Base-by-base conservation (phyloP, 1,284 basidiomycete genomes). In the Cerrena zonata region DNA sequence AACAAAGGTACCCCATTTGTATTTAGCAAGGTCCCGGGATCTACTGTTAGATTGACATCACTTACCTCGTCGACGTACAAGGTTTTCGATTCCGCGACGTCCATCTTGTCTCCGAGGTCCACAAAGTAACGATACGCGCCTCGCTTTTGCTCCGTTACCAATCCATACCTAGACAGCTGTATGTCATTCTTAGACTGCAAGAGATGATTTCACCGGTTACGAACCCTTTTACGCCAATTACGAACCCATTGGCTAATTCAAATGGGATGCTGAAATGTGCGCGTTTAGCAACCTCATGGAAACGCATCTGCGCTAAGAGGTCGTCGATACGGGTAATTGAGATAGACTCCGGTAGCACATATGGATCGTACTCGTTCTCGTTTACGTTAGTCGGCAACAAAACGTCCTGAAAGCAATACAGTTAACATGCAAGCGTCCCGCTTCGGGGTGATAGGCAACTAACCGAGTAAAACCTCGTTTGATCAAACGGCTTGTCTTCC, bases 201-300 rank as follows among this genome's bases (percentile, higher is more conserved):
- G 12, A 12, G 38, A 34, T 42, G 3, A 7, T 26, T 23, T 5
- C 18, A 27, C 15, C 19, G 41, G 27, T 42, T 18, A 7, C 36
- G 36, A 27, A 94, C 86, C 94, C 96, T 65, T 93, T 93, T 45
- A 98, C 77, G 2, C 93, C 91, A 54, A 99, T 94, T 15, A 81
- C 79, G 54, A 97, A 83, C 2, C 80, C 89, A 13, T 88, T 75
- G 2, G 82, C 91, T 24, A 99, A 74, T 56, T 86, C 78, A 48
- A 99, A 80, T 1, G 89, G 86, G 30, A 95, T 74, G 57, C 78
- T 89, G 68, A 94, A 97, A 12, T 85, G 71, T 0, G 90, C 80
- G n/a, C 94, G 81, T 65, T 97, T 99, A 0, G 90, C 86, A 7
- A 88, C 83, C 66, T 95, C 90, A 45, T 84, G 84, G 58, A 91